These are phyloP conservation scores for Brasenia schreberi DNA, from an alignment of 164 flowering plant species.

Conservation along the genomic window DNA sequence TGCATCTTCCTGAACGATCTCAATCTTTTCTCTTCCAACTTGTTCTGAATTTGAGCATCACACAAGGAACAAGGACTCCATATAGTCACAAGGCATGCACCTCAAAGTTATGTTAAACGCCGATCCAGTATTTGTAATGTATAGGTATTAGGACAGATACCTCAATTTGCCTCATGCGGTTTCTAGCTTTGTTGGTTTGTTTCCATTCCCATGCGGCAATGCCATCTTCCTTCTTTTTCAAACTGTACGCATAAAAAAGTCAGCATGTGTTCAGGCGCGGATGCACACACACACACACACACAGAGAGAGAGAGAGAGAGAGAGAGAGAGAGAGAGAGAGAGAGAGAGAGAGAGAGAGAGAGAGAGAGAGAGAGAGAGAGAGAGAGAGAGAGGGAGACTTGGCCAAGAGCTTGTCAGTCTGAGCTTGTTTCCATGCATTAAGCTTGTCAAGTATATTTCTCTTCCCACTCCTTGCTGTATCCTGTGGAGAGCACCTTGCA, in stretches of 20 bases:
- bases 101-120: not conserved
- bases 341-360: too few relatives aligned
- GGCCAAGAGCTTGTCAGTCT: conserved; percentile 7
- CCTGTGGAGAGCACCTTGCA: not conserved
- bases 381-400: conserved; percentile 4
- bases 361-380: not conserved
- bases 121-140: not conserved
- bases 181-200: conserved; percentile 8
- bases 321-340: not conserved
- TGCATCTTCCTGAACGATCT: conserved; percentile 8
- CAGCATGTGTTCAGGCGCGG: too few relatives aligned
- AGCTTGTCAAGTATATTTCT: conserved; percentile 8
- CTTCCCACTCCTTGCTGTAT: not conserved
- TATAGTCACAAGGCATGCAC: not conserved
- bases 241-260: conserved; percentile 4
- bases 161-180: conserved; percentile 13
- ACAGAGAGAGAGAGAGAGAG: not conserved
- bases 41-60: conserved; percentile 7
- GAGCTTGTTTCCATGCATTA: conserved; percentile 11
- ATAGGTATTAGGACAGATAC: conserved; percentile 1
- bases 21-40: conserved; percentile 10
- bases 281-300: too few relatives aligned
- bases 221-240: conserved; percentile 13
- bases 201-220: conserved; percentile 15
- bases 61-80: not conserved